These are phyloP conservation scores for Ceratobasidium papillatum DNA, from an alignment of 1,284 basidiomycete species.

Conservation along the genomic window DNA sequence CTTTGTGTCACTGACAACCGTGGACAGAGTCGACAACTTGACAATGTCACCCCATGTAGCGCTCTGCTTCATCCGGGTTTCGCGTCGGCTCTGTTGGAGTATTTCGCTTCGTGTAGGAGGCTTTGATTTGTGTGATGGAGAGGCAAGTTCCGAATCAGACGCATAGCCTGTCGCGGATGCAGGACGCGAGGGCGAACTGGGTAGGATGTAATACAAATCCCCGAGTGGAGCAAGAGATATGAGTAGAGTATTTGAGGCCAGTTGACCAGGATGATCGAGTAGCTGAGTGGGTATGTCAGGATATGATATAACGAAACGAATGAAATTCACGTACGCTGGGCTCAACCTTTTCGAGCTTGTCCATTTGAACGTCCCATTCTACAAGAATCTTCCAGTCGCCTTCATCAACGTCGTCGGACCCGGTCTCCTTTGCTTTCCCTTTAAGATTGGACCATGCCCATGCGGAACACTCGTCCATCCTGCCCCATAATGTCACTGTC, in stretches of 20 bases:
- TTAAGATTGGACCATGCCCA: constrained; percentile 53
- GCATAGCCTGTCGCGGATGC: constrained; percentile 66
- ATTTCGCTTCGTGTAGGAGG: constrained; percentile 39
- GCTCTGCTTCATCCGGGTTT: constrained; percentile 47
- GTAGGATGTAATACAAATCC: constrained; percentile 64
- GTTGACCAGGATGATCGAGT: constrained; percentile 57
- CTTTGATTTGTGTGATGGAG: constrained; percentile 30
- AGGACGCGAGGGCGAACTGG: constrained; percentile 50
- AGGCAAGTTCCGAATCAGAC: constrained; percentile 68
- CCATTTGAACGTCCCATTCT: constrained; percentile 72
- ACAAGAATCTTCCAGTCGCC: constrained; percentile 69
- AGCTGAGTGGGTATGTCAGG: constrained; percentile 53
- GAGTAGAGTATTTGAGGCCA: constrained; percentile 78
- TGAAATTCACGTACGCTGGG: constrained; percentile 62
- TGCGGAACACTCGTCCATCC: constrained; percentile 52
- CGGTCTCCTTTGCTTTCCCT: constrained; percentile 47
- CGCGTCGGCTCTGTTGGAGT: constrained; percentile 51
- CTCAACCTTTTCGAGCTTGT: constrained; percentile 67
- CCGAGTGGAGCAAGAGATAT: constrained; percentile 68
- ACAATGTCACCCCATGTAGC: constrained; percentile 27
- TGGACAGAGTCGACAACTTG: constrained; percentile 27
- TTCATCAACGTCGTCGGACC: constrained; percentile 42
- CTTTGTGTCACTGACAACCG: constrained; percentile 24
- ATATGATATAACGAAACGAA: not conserved
- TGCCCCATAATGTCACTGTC: constrained; percentile 44